A percentile compares a stretch with the other conserved stretches of the same genome.
Conservation (phyloP, 345 rosid genomes). For the Carallia brachiata region DNA sequence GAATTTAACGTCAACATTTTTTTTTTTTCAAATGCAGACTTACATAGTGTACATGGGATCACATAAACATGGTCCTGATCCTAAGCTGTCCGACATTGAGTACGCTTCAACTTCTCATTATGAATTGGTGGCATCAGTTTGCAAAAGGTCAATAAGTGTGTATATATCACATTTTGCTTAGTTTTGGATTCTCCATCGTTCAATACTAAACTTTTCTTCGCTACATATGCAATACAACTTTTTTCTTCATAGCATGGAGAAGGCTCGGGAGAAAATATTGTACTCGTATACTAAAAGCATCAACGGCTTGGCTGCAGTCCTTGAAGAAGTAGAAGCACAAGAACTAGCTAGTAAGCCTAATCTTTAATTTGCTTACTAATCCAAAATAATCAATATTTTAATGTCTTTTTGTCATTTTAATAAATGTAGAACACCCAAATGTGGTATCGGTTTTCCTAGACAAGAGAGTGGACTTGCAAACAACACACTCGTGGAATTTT, state of each 20-base stretch:
- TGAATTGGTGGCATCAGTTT: conserved; percentile 9
- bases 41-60: background rate
- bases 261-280: conserved; percentile 14
- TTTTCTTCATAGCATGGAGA: conserved; percentile 2
- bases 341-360: conserved; percentile 15
- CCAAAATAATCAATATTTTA: background rate
- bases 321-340: conserved; percentile 24
- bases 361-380: too few species aligned
- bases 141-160: background rate
- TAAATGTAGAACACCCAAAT: conserved; percentile 45
- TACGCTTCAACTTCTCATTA: conserved; percentile 3
- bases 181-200: too few species aligned
- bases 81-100: too few species aligned
- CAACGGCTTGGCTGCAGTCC: conserved; percentile 28
- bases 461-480: conserved; percentile 45
- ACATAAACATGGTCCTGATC: conserved; percentile 11
- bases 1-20: too few species aligned
- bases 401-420: background rate
- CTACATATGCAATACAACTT: background rate
- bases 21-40: too few species aligned
- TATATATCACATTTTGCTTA: too few species aligned
- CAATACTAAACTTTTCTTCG: background rate
- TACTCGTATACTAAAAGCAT: conserved; percentile 23
- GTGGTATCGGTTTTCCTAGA: conserved; percentile 55
- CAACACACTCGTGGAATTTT: conserved; percentile 67